Evolutionary conservation across 768 basidiomycete genomes (phyloP), one percentile per base, ranked within the genome.

Genomic region (Pleurotus pulmonarius): DNA sequence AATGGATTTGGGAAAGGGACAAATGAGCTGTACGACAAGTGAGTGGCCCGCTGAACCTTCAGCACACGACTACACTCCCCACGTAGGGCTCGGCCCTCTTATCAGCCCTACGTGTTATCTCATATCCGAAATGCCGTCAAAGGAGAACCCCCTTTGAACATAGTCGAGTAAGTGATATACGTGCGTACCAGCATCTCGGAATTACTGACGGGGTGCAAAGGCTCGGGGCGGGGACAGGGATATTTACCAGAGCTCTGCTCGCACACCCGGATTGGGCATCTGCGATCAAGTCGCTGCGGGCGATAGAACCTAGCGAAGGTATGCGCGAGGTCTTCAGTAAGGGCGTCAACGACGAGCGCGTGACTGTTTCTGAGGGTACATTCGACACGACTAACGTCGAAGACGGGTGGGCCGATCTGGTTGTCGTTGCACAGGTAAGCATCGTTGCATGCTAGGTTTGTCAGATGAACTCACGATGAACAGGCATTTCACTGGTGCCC

Each of bases 401-500:
- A 46, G 80, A 85, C 58, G 80, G 77, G 0, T 89, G 86, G 82
- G 92, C 91, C 0, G 90, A 94, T 66, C 62, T 91, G n/a, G 67
- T 93, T 15, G 72, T 90, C 52, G 80, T 91, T 37, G 92, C 90
- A 4, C 89, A 90, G 78, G 87, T 85, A 61, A 15, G 65, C 57
- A 12, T 13, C 12, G 34, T 5, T 22, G 47, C 46, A 41, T 34
- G 11, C n/a, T 7, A 18, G 2, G 39, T 9, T 15, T n/a, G 25
- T 18, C 24, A 39, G 22, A 1, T 9, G 12, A 45, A 18, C 41
- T 20, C 44, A 60, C 54, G 53, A 63, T 7, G 41, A 56, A 20
- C 67, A 95, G 86, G 95, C 95, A 13, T 97, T 87, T 69, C 95
- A 98, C 73, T 98, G 95, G 95, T 90, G 90, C 59, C 88, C 87